A percentile compares a stretch with the other conserved stretches of the same genome.
Conservation (phyloP, 2,329 filamentous ascomycete genomes). For the Boeremia exigua region DNA sequence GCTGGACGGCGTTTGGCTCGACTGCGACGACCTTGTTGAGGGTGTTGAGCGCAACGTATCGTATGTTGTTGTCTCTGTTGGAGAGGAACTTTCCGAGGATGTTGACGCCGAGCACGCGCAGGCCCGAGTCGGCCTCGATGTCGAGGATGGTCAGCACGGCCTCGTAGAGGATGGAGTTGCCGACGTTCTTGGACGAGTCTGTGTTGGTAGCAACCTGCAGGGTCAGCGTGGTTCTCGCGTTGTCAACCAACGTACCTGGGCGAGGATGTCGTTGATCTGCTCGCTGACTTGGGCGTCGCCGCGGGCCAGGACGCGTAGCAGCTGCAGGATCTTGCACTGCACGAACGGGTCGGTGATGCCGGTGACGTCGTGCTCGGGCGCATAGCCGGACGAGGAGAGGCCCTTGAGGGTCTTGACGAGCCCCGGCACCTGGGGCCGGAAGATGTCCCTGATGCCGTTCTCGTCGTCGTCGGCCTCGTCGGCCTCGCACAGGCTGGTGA, state of each 20-base stretch:
- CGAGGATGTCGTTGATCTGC: constrained; percentile 97
- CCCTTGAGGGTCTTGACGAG: constrained; percentile 91
- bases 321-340: constrained; percentile 91
- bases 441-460: constrained; percentile 87
- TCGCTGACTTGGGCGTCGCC: constrained; percentile 90
- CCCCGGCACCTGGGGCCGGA: constrained; percentile 81
- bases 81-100: constrained; percentile 97
- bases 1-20: constrained; percentile 95
- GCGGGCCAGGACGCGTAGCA: constrained; percentile 84
- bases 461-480: constrained; percentile 93
- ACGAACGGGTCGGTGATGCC: constrained; percentile 98
- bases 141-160: constrained; percentile 96
- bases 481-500: constrained; percentile 90
- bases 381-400: constrained; percentile 92
- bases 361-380: constrained; percentile 96
- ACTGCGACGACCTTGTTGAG: constrained; percentile 98
- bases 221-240: constrained; percentile 20
- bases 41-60: constrained; percentile 96
- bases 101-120: constrained; percentile 94
- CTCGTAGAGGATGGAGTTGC: constrained; percentile 97
- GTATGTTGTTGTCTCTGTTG: constrained; percentile 99
- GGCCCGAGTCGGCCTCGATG: constrained; percentile 94
- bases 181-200: constrained; percentile 96
- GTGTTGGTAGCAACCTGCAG: constrained; percentile 88
- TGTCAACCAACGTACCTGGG: constrained; percentile 61